Conservation (phyloP, 179 eudicot species). For the Drosera spatulata region DNA sequence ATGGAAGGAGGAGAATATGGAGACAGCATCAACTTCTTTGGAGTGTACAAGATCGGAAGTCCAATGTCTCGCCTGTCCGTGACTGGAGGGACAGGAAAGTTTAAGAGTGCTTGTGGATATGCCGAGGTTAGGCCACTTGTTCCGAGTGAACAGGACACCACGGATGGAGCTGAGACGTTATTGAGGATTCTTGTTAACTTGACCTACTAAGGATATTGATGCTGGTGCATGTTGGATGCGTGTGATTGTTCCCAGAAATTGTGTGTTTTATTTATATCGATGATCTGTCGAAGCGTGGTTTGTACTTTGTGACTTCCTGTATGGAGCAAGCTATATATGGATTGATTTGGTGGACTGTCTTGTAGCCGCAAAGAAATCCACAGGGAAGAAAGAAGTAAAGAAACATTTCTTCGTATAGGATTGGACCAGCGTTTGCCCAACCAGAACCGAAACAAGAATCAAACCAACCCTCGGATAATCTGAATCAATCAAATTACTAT, state of each 20-base stretch:
- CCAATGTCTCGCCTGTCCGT: conserved; percentile 63
- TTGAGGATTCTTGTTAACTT: conserved; percentile 71
- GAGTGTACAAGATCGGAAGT: conserved; percentile 69
- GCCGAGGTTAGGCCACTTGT: conserved; percentile 81
- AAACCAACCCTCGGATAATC: no score
- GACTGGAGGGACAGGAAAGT: conserved; percentile 91
- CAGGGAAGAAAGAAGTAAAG: no score
- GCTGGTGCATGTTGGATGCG: not conserved
- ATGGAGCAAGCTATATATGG: not conserved
- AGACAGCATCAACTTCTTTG: conserved; percentile 85
- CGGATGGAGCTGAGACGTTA: conserved; percentile 75
- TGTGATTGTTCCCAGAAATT: not conserved
- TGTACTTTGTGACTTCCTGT: not conserved
- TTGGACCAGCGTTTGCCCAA: no score
- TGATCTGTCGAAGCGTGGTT: conserved; percentile 7
- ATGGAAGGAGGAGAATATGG: conserved; percentile 97
- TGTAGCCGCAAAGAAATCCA: no score
- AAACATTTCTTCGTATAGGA: no score
- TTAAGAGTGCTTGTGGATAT: conserved; percentile 73
- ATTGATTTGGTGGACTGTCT: not conserved
- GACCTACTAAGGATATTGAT: conserved; percentile 27
- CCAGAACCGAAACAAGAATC: no score
- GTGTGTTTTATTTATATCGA: conserved; percentile 7
- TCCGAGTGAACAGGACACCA: conserved; percentile 61
- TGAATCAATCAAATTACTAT: no score